Evolutionary conservation across 2,329 filamentous ascomycete genomes (phyloP), one percentile per base, ranked within the genome.

Genomic region (Colletotrichum theobromicola): DNA sequence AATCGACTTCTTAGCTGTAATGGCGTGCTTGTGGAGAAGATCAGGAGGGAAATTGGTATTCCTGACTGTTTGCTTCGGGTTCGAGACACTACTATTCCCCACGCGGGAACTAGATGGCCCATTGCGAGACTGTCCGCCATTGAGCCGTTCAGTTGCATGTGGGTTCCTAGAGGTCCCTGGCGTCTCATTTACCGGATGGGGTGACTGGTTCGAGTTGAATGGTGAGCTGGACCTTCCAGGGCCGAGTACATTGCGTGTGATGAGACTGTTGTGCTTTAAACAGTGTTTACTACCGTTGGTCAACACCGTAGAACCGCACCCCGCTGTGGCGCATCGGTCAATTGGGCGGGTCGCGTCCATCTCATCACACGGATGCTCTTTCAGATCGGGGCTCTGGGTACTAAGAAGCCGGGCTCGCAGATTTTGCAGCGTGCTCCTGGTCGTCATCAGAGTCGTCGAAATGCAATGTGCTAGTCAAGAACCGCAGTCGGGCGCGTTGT

Each of bases 1-100:
- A 13, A 64, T 67, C 10, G 72, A 46, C 32, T 75, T 72, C 32
- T 63, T 72, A 21, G 68, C 63, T 57, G 72, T 58, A 28, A 63
- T 37, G 26, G 32, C 62, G 26, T 57, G 46, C 53, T 62, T 72
- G 30, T 57, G 46, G 21, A 46, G 55, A 34, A 75, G 62, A 12
- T 72, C 72, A 50, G 72, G 28, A 32, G 68, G 63, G 4, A 63
- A 26, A 55, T 67, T 63, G 5, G 62, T 63, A 42, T 50, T 74
- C 26, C 62, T 66, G 26, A 58, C 57, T 5, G 53, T 62, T 30
- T 46, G 35, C 21, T 46, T 34, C 28, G 57, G 46, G 37, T 34
- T 8, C 21, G 60, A 70, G 28, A 30, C 10, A 37, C 10, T 30
- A n/a, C 15, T 34, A 15, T 10, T 28, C 18, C 62, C 60, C 18